phyloP scores from a whole-genome alignment of 495 filamentous ascomycete species.

The Tuber brumale region DNA sequence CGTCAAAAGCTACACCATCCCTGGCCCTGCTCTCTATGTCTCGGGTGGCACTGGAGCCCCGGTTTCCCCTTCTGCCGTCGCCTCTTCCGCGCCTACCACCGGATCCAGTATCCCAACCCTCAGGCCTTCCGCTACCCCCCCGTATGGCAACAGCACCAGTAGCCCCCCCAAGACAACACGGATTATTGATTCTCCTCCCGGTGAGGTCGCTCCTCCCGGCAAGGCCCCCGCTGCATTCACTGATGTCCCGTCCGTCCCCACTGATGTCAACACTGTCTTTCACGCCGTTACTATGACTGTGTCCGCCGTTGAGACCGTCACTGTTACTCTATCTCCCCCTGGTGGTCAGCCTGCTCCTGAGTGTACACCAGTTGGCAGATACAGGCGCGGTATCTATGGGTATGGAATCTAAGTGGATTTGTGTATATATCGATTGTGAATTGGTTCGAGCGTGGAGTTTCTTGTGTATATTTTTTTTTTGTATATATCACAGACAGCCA shows the following conservation, averaged over 20 bases:
- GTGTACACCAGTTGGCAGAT: conserved; percentile 17
- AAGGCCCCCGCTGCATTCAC: background rate
- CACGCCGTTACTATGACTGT: conserved; percentile 7
- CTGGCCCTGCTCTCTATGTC: conserved; percentile 49
- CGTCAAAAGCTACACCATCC: conserved; percentile 49
- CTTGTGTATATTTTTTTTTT: background rate
- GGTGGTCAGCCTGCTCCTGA: background rate
- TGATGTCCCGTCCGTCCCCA: conserved; percentile 3
- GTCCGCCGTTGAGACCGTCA: conserved; percentile 19
- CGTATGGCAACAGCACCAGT: conserved; percentile 20
- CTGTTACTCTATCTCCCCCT: background rate
- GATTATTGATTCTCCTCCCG: background rate
- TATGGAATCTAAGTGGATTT: background rate
- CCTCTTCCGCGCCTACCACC: background rate
- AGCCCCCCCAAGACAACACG: background rate
- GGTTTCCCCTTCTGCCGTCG: background rate
- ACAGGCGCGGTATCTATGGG: conserved; percentile 20
- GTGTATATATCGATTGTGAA: background rate
- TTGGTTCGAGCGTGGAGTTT: background rate
- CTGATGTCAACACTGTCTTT: conserved; percentile 25
- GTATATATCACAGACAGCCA: background rate
- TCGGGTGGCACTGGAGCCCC: conserved; percentile 8
- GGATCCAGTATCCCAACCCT: conserved; percentile 22
- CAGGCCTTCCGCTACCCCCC: conserved; percentile 8
- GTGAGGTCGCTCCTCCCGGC: background rate